These are phyloP conservation scores for Wilcoxina mikolae DNA, from an alignment of 495 filamentous ascomycete genomes.

Conservation along the genomic window DNA sequence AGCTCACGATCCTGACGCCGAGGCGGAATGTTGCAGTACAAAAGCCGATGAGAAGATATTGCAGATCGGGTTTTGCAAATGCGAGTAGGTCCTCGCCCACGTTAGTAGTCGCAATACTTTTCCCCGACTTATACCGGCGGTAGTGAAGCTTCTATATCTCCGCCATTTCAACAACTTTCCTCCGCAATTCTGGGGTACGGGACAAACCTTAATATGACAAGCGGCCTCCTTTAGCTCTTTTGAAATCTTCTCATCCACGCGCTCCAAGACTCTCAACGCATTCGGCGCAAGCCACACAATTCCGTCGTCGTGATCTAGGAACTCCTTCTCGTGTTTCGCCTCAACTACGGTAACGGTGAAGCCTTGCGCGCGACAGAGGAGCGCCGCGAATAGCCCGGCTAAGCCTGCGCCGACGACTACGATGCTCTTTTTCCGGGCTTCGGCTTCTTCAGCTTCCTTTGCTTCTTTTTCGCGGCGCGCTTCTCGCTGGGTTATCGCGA, in stretches of 20 bases:
- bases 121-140: slow-evolving; percentile 5
- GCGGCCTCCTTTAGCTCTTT: background rate
- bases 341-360: slow-evolving; percentile 6
- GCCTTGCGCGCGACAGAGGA: slow-evolving; percentile 1
- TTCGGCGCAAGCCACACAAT: background rate
- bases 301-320: background rate
- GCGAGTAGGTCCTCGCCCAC: background rate
- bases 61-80: background rate
- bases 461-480: slow-evolving; percentile 3
- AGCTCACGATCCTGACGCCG: background rate
- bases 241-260: background rate
- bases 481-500: slow-evolving; percentile 10
- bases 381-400: background rate
- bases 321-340: background rate
- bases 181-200: background rate
- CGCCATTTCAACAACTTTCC: background rate
- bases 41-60: background rate
- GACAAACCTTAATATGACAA: background rate
- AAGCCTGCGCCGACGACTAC: slow-evolving; percentile 2
- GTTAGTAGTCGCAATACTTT: background rate
- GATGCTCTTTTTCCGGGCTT: slow-evolving; percentile 4
- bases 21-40: background rate
- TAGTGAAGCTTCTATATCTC: slow-evolving; percentile 4
- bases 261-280: slow-evolving; percentile 1
- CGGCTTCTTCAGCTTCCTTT: slow-evolving; percentile 6